Conservation (phyloP, 2,329 filamentous ascomycete species). For the Nemania abortiva region DNA sequence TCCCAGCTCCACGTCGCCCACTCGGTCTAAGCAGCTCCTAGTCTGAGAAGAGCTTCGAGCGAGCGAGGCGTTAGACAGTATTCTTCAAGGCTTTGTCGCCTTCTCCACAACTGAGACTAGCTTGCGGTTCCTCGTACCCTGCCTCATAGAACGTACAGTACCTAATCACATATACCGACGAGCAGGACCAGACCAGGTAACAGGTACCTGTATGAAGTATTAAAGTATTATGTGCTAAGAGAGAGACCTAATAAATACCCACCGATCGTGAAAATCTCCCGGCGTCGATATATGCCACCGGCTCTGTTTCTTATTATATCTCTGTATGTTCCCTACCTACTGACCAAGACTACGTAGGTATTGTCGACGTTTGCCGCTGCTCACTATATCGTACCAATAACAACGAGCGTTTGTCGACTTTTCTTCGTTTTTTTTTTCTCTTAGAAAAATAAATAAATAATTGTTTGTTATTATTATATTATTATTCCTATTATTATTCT, state of each 20-base stretch:
- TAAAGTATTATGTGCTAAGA: constrained; percentile 26
- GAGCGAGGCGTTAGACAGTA: constrained; percentile 43
- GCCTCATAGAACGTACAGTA: constrained; percentile 39
- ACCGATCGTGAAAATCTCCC: constrained; percentile 47
- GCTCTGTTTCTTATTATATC: constrained; percentile 45
- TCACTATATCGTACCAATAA: constrained; percentile 19
- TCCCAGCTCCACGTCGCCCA: constrained; percentile 29
- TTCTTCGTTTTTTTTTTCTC: neutral
- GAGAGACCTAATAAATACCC: constrained; percentile 37
- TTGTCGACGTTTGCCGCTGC: constrained; percentile 16
- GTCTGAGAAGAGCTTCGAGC: constrained; percentile 34
- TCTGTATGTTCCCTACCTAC: constrained; percentile 38
- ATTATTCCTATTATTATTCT: neutral
- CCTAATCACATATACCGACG: constrained; percentile 44
- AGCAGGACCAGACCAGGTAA: constrained; percentile 37
- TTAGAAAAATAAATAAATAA: neutral
- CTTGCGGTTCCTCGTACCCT: constrained; percentile 41
- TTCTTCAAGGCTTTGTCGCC: constrained; percentile 37
- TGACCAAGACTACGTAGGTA: constrained; percentile 14
- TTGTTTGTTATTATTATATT: neutral
- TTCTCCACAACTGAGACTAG: constrained; percentile 48
- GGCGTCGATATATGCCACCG: constrained; percentile 43
- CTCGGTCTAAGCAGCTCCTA: constrained; percentile 28
- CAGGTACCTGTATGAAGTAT: constrained; percentile 33
- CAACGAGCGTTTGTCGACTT: constrained; percentile 5